These are phyloP conservation scores for Trichoderma sp. DNA, from an alignment of 2,329 filamentous ascomycete genomes.

Conservation along the genomic window DNA sequence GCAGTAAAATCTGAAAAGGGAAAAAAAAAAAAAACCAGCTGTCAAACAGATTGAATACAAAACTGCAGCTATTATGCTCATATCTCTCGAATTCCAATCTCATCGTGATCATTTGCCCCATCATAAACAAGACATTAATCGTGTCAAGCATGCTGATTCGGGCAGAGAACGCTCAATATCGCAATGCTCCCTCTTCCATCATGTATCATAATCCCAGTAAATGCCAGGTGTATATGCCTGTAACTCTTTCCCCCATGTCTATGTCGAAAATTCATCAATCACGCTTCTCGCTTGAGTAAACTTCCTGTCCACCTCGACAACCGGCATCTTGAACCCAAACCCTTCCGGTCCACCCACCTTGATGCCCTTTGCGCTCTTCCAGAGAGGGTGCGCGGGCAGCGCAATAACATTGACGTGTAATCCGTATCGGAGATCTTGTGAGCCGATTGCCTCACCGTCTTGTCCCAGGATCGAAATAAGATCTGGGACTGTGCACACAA, in stretches of 20 bases:
- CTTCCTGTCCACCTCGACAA: slow-evolving; percentile 29
- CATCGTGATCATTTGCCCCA: not conserved
- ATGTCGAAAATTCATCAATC: slow-evolving; percentile 32
- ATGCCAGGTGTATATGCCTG: not conserved
- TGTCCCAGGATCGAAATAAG: slow-evolving; percentile 38
- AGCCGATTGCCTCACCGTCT: slow-evolving; percentile 49
- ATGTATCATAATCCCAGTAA: not conserved
- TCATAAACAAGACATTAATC: not conserved
- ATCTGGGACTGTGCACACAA: slow-evolving; percentile 37
- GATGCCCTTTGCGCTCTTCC: slow-evolving; percentile 40
- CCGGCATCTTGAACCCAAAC: slow-evolving; percentile 32
- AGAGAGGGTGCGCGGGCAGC: slow-evolving; percentile 47
- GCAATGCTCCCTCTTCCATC: not conserved
- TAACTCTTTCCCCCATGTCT: not conserved
- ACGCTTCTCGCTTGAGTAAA: slow-evolving; percentile 49
- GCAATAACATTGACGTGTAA: slow-evolving; percentile 49
- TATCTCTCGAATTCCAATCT: not conserved
- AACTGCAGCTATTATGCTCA: not conserved
- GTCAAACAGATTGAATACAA: slow-evolving; percentile 17
- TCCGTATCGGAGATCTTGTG: slow-evolving; percentile 50
- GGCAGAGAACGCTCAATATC: not conserved
- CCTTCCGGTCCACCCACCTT: slow-evolving; percentile 35
- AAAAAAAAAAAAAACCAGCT: not conserved
- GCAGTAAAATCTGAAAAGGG: slow-evolving; percentile 12
- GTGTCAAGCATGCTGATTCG: not conserved